Evolutionary conservation across 208 protist species (phyloP).

Genomic region (Trypanosoma vivax): DNA sequence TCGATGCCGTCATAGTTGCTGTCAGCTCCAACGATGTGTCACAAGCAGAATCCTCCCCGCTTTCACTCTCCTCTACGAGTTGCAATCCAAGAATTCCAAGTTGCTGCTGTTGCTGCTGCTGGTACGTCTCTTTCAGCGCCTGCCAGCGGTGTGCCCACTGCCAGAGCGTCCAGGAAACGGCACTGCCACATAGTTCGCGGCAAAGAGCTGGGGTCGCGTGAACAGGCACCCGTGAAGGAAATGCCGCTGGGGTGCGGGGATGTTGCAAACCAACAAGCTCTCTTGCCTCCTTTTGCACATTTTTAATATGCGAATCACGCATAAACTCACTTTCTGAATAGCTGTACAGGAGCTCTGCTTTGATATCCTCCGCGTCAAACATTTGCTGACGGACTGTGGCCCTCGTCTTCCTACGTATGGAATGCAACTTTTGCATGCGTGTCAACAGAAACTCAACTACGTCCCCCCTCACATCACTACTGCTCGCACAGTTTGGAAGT

Average conservation of each 20-base stretch:
- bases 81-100: not conserved
- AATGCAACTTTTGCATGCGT: slow-evolving; percentile 56
- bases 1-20: not conserved
- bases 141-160: slow-evolving; percentile 81
- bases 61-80: not conserved
- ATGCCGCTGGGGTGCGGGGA: not conserved
- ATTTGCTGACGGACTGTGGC: slow-evolving; percentile 68
- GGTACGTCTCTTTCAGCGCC: slow-evolving; percentile 18
- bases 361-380: slow-evolving; percentile 83
- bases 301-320: slow-evolving; percentile 32
- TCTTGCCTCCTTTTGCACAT: slow-evolving; percentile 40
- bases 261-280: slow-evolving; percentile 37
- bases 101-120: not conserved
- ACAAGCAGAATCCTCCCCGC: not conserved
- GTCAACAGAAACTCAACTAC: slow-evolving; percentile 15
- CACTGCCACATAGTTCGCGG: slow-evolving; percentile 34
- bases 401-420: slow-evolving; percentile 46
- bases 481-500: not conserved
- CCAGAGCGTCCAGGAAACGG: slow-evolving; percentile 83
- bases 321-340: slow-evolving; percentile 25
- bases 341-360: slow-evolving; percentile 34
- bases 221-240: not conserved
- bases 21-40: not conserved
- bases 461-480: not conserved
- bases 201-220: slow-evolving; percentile 6